Evolutionary conservation across 2,329 filamentous ascomycete genomes (phyloP), one percentile per base, ranked within the genome.

Genomic region (Colletotrichum destructivum): DNA sequence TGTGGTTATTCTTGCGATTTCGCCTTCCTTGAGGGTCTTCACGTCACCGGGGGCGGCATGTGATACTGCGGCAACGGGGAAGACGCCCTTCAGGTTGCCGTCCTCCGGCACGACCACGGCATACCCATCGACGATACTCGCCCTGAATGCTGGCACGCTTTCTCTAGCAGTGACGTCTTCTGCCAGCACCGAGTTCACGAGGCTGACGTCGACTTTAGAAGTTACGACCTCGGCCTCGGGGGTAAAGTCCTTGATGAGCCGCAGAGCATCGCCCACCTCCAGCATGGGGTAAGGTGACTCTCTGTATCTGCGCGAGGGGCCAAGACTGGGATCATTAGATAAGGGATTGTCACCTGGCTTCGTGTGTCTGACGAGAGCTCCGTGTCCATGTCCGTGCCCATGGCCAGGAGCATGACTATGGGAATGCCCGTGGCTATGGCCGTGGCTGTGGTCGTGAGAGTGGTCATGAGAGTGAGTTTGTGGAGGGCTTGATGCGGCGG

Each of bases 41-140:
- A 88, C 88, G 40, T 93, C 89, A 0, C 91, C 89, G 0, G 94
- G 90, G 18, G 94, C 89, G 13, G 96, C 96, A 79, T 98, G 95
- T 0, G 95, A 97, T 15, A 98, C 88, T 0, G 93, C 92, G 0
- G 92, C 91, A 16, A 99, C 96, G 0, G 96, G 95, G 78, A 96
- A 98, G 0, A 92, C 83, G 0, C 96, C 95, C 76, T 92, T 94
- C 60, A 94, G 88, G 60, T 88, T 90, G 0, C 88, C 90, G 51
- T 90, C 85, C 40, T 84, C 83, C 64, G 88, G 87, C 7, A 90
- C 92, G 47, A 95, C 90, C 0, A 97, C 89, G 2, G 96, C 96
- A 78, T 99, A 99, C 1, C 96, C 96, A 80, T 99, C 96, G 0
- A 99, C 96, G 51, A 98, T 98, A 79, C 96, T 98, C 21, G 96